Percentiles rank a stretch among this genome's conserved stretches.
Conservation (phyloP, 2,329 filamentous ascomycete species). For the Lasiodiplodia gonubiensis region DNA sequence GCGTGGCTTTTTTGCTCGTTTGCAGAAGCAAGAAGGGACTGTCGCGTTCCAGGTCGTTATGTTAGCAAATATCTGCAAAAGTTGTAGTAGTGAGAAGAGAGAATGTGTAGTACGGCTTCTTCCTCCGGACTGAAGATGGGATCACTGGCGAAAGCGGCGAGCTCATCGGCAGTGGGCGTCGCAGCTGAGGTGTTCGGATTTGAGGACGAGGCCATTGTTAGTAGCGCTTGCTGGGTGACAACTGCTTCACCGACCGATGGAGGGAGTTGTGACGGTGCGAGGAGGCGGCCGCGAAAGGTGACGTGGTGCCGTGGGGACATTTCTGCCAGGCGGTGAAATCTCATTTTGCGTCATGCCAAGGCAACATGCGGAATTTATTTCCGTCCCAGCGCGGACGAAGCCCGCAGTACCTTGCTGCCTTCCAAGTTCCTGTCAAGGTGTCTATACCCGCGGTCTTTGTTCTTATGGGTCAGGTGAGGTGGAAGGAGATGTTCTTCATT, state of each 20-base stretch:
- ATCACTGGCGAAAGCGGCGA: slow-evolving; percentile 1
- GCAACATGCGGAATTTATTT: neutral
- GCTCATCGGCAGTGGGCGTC: slow-evolving; percentile 5
- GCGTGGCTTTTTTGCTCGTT: slow-evolving; percentile 75
- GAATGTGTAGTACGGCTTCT: slow-evolving; percentile 21
- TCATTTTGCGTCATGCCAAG: slow-evolving; percentile 28
- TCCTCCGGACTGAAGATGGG: slow-evolving; percentile 27
- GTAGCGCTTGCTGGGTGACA: neutral
- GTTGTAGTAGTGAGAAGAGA: neutral
- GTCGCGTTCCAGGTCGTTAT: slow-evolving; percentile 11
- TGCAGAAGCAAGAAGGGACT: slow-evolving; percentile 74
- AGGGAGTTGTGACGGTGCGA: neutral
- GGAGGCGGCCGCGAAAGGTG: neutral
- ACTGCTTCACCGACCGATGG: too few relatives aligned
- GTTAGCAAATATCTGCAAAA: too few relatives aligned
- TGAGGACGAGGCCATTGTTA: neutral
- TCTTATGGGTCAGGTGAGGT: neutral
- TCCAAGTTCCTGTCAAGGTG: neutral
- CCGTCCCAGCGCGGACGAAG: neutral
- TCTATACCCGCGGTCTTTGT: neutral
- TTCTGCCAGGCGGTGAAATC: slow-evolving; percentile 25
- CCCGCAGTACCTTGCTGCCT: neutral
- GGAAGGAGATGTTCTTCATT: too few relatives aligned
- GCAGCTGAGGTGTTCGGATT: neutral
- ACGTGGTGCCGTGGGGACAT: neutral